Evolutionary conservation across 2,329 filamentous ascomycete species (phyloP).

Genomic region (Clonostachys chloroleuca): DNA sequence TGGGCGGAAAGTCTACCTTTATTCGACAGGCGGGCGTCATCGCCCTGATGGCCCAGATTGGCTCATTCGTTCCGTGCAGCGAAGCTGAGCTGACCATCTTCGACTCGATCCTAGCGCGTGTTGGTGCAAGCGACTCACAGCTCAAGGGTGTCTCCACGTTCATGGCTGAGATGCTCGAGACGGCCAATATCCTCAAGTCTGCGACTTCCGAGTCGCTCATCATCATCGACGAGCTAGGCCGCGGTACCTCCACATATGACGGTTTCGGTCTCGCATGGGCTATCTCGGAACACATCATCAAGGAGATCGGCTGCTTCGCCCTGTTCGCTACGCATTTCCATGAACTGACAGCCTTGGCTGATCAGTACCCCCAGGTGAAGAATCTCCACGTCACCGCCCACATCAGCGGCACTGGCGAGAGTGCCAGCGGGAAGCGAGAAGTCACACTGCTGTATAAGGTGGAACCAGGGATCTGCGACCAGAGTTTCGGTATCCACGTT

Average conservation of each 20-base stretch:
- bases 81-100: constrained; percentile 93
- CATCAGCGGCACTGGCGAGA: constrained; percentile 52
- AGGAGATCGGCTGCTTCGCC: constrained; percentile 88
- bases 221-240: constrained; percentile 96
- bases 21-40: constrained; percentile 97
- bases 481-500: constrained; percentile 97
- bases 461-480: constrained; percentile 90
- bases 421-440: constrained; percentile 74
- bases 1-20: constrained; percentile 98
- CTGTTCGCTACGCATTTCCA: constrained; percentile 99
- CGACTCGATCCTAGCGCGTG: constrained; percentile 92
- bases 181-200: constrained; percentile 95
- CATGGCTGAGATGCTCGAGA: constrained; percentile 99
- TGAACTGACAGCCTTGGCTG: constrained; percentile 86
- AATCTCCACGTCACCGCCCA: constrained; percentile 97
- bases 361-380: constrained; percentile 80
- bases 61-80: constrained; percentile 90
- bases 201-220: constrained; percentile 94
- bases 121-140: constrained; percentile 93
- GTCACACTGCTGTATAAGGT: constrained; percentile 97
- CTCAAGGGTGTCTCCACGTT: constrained; percentile 98
- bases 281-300: constrained; percentile 95
- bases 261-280: constrained; percentile 99
- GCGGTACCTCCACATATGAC: constrained; percentile 96
- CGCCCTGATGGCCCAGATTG: constrained; percentile 93